Base-by-base conservation (phyloP, 306 rosid genomes). In the Vigna angularis region DNA sequence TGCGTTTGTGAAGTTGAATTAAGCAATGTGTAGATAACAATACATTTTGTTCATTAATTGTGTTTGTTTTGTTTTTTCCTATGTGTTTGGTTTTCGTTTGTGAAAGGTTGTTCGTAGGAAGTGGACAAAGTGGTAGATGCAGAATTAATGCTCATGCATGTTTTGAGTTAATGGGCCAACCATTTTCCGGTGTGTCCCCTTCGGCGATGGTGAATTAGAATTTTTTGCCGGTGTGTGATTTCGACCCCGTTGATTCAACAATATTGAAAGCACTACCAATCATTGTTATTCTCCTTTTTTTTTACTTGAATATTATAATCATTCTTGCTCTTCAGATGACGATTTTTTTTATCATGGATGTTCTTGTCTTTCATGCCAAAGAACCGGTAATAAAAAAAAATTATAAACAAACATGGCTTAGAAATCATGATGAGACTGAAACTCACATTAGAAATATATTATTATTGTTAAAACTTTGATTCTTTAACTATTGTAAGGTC, bases 131-230 rank as follows among this genome's bases (percentile, higher is more conserved):
- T 66, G 18, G 30, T 12, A 22, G 72, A 67, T 67, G 67, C 57
- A 55, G 10, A 77, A 77, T 63, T n/a, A 63, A 49, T 14, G 62
- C 45, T n/a, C 4, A 49, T 49, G 64, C 24, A 75, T 62, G 79
- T 64, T 34, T 56, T 11, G 72, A 55, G 50, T 64, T 63, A 62
- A 62, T 47, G 61, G 79, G 38, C 44, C 62, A 47, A 48, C 52
- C 63, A 34, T 50, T 64, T 50, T 63, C 63, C 63, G 48, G 58
- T 26, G 12, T 72, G 52, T 72, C 48, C 36, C 51, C 20, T 38
- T 55, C 4, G 48, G 16, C 6, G 20, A 55, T 15, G 16, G 26
- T 73, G 38, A 55, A 38, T 18, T 38, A 13, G 55, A 73, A 56
- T 4, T 30, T 56, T 40, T 38, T 48, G 26, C 74, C 15, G 14